Conservation (phyloP, 768 basidiomycete genomes). For the Cyclocybe cylindracea region DNA sequence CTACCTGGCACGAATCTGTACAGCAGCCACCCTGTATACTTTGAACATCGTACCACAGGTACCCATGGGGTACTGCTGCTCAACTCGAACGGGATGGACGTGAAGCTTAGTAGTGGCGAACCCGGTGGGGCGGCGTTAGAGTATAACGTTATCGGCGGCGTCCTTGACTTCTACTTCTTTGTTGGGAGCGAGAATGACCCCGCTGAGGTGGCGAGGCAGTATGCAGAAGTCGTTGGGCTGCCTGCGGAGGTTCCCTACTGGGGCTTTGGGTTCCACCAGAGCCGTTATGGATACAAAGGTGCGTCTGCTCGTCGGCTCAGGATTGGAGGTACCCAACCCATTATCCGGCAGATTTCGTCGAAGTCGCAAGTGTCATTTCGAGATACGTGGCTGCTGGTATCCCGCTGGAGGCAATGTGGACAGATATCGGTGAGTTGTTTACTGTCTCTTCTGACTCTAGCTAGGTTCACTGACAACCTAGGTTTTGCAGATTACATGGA, state of each 20-base stretch:
- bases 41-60: no score
- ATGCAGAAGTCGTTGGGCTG: constrained; percentile 62
- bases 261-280: constrained; percentile 73
- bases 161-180: constrained; percentile 83
- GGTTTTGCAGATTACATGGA: constrained; percentile 73
- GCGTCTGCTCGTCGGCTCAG: constrained; percentile 9
- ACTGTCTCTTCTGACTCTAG: not conserved
- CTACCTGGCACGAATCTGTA: no score
- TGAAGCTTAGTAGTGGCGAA: no score
- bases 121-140: no score
- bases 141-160: no score
- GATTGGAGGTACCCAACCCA: not conserved
- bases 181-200: constrained; percentile 65
- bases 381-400: constrained; percentile 63
- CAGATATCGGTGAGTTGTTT: constrained; percentile 57
- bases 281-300: constrained; percentile 70
- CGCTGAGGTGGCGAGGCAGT: constrained; percentile 61
- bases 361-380: constrained; percentile 61
- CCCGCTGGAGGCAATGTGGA: constrained; percentile 80
- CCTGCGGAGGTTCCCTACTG: constrained; percentile 79
- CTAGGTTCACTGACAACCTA: not conserved
- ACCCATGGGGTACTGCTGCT: no score
- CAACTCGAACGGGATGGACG: no score
- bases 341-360: constrained; percentile 52
- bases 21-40: no score